These are phyloP conservation scores for Huntiella bhutanensis DNA, from an alignment of 2,329 filamentous ascomycete species.

Conservation along the genomic window DNA sequence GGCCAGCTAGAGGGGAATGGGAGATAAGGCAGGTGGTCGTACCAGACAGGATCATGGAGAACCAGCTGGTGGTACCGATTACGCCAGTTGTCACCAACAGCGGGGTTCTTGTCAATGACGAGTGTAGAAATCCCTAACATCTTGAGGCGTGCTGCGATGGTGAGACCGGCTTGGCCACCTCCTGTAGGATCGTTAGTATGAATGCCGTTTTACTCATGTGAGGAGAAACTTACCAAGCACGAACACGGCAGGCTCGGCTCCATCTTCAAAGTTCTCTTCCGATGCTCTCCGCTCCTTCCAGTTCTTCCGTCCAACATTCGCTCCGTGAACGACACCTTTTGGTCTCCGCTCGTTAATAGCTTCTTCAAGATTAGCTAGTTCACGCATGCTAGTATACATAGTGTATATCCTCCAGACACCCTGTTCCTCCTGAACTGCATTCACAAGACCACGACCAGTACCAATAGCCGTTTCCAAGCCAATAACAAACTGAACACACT, in stretches of 20 bases:
- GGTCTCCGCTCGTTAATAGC: slow-evolving; percentile 26
- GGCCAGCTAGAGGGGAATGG: slow-evolving; percentile 47
- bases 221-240: slow-evolving; percentile 32
- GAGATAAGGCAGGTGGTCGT: slow-evolving; percentile 43
- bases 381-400: slow-evolving; percentile 38
- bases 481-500: slow-evolving; percentile 38
- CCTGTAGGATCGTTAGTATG: slow-evolving; percentile 19
- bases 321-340: slow-evolving; percentile 36
- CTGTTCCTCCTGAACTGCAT: slow-evolving; percentile 25
- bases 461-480: slow-evolving; percentile 34
- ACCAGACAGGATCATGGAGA: slow-evolving; percentile 47
- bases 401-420: slow-evolving; percentile 42
- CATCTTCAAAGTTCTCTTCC: slow-evolving; percentile 28
- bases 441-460: slow-evolving; percentile 33
- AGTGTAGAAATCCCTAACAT: slow-evolving; percentile 36
- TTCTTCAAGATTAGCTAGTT: slow-evolving; percentile 37
- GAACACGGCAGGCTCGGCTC: slow-evolving; percentile 34
- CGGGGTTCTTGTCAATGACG: slow-evolving; percentile 37
- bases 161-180: slow-evolving; percentile 41
- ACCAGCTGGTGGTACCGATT: slow-evolving; percentile 44
- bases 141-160: slow-evolving; percentile 37
- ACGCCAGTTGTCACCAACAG: slow-evolving; percentile 46
- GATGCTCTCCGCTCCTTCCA: slow-evolving; percentile 36
- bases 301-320: slow-evolving; percentile 32
- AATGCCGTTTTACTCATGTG: neutral